Base-by-base conservation (phyloP, 148 eudicot genomes). In the Vaccinium macrocarpon region DNA sequence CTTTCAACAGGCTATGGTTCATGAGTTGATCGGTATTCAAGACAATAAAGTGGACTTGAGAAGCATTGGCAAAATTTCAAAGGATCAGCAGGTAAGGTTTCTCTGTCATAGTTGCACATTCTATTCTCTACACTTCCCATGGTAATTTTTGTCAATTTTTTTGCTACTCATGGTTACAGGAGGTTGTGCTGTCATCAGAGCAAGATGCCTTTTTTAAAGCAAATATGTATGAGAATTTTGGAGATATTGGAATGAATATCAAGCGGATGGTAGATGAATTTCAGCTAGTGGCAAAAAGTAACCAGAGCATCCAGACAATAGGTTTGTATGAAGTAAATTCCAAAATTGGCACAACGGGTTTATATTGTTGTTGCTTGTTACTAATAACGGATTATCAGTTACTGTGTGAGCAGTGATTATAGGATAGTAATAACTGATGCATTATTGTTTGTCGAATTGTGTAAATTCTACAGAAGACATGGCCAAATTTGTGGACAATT, bases 401-500 rank as follows among this genome's bases (percentile, higher is more conserved):
- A 49, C 38, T 29, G 12, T 3, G 13, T 82, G 21, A 1, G 0
- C 1, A 21, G 42, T 75, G 14, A 32, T 75, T 56, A 32, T 52
- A 53, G 52, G 23, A 23, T 38, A 16, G 68, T 48, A 73, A 15
- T 74, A 15, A 46, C 56, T 74, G 35, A 74, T 29, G 21, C 9
- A 38, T 71, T 57, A n/a, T 75, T 56, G 84, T 73, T 68, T 38
- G 6, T 64, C 29, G 70, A 66, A 73, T 51, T 23, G 76, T 83
- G 81, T 11, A 59, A 79, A 79, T 83, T 88, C 84, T 89, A 86
- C 94, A 96, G 99, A 96, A 89, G 99, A 96, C 91, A 96, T 96
- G 99, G 97, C 99, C 80, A 96, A 92, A 90, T 96, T 96, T 90
- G 99, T 96, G 89, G 98, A 96, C 89, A 96, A 96, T 87, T 96